Base-by-base conservation (phyloP, 345 rosid genomes). In the Lenwebbia sp. region DNA sequence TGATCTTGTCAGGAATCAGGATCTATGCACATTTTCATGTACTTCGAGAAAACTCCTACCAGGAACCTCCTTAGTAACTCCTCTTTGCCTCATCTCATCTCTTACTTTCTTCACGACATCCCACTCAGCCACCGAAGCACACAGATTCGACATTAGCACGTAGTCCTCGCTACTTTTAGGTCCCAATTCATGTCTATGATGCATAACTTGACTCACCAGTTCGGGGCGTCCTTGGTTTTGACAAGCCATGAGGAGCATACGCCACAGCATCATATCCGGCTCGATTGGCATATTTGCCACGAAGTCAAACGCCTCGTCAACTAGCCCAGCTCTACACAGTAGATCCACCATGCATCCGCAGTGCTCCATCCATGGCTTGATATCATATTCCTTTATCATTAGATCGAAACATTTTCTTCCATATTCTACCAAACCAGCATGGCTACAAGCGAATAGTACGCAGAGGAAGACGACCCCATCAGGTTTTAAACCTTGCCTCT, bases 341-440 rank as follows among this genome's bases (percentile, higher is more conserved):
- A 92, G 91, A 88, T 92, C 94, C 78, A 92, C 91, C 93, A 91
- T 87, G 86, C 93, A 89, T n/a, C 91, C 91, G 25, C 90, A 91
- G 54, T 92, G 94, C 87, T 90, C 91, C 91, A 88, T 85, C 85
- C 88, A 85, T 28, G 89, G 91, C 86, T 82, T 84, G 11, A 92
- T 49, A 57, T 86, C 83, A 54, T 83, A 91, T 26, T 86, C 88
- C 30, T 62, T 86, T n/a, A 37, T 87, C 92, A 89, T 91, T 17
- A 82, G 85, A 84, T 88, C 23, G 47, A 91, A 92, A 81, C 88
- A 92, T 28, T 82, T 82, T 74, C 62, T 82, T 22, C 91, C 93
- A 62, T 90, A 91, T 7, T 89, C 87, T 22, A 90, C 88, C 65
- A 90, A 86, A 82, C 94, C 92, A 12, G 87, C 88, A 82, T 90